Conservation (phyloP, 202 grass and related monocot genomes). For the Panicum hallii region DNA sequence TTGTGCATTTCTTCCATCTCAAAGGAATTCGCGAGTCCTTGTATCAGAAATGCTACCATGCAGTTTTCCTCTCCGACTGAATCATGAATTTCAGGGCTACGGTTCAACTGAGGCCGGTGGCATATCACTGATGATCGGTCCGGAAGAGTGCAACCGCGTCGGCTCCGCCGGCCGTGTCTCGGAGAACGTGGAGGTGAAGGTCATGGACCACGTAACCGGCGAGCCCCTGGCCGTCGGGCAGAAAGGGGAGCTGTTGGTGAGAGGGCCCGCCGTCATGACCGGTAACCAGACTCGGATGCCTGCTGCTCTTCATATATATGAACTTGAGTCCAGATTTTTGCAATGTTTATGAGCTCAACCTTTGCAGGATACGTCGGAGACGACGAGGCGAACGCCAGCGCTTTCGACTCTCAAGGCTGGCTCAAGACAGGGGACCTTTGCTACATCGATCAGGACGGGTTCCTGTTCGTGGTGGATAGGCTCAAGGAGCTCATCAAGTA, state of each 20-base stretch:
- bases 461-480: constrained; percentile 72
- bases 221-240: constrained; percentile 51
- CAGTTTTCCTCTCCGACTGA: neutral
- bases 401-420: constrained; percentile 68
- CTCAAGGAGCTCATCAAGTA: constrained; percentile 92
- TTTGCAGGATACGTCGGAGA: constrained; percentile 66
- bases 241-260: constrained; percentile 64
- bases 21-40: neutral
- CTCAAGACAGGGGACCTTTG: constrained; percentile 77
- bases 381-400: constrained; percentile 54
- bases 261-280: constrained; percentile 68
- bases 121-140: constrained; percentile 56
- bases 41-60: neutral
- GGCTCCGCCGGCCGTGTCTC: constrained; percentile 60
- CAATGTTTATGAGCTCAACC: neutral
- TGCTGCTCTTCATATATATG: neutral
- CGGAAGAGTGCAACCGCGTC: constrained; percentile 54
- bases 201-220: constrained; percentile 55
- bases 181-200: constrained; percentile 55
- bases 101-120: constrained; percentile 74
- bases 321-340: neutral
- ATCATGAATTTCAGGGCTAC: constrained; percentile 50
- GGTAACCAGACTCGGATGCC: constrained; percentile 28
- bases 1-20: neutral
- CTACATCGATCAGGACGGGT: constrained; percentile 76